Conservation (phyloP, 495 filamentous ascomycete species). For the Neurospora sp. region DNA sequence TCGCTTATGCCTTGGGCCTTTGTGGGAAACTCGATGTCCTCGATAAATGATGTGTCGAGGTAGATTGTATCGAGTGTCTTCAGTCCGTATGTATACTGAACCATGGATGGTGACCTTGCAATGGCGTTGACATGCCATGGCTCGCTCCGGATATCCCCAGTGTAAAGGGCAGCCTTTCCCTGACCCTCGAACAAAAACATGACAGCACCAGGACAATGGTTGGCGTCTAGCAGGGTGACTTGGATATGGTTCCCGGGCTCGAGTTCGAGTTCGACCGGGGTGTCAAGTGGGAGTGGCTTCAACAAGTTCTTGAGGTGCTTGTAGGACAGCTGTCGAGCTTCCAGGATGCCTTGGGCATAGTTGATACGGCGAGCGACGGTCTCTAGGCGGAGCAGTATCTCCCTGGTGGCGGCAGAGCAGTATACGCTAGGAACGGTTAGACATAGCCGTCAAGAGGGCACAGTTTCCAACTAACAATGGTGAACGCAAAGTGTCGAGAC, state of each 20-base stretch:
- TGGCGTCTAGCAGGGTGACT: constrained; percentile 83
- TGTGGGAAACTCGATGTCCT: constrained; percentile 33
- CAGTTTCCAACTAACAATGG: constrained; percentile 45
- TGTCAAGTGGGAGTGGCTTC: constrained; percentile 78
- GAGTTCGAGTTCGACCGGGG: constrained; percentile 69
- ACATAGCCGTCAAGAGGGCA: neutral
- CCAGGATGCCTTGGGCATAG: constrained; percentile 65
- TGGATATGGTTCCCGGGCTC: constrained; percentile 54
- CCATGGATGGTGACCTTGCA: constrained; percentile 56
- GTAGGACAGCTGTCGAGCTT: constrained; percentile 57
- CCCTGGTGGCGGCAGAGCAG: constrained; percentile 75
- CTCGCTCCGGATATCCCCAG: constrained; percentile 80
- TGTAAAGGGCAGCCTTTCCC: constrained; percentile 73
- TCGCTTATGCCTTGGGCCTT: constrained; percentile 69
- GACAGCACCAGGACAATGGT: constrained; percentile 84
- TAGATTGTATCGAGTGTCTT: constrained; percentile 71
- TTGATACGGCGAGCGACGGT: constrained; percentile 71
- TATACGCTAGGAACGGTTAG: constrained; percentile 47
- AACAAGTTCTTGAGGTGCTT: constrained; percentile 64
- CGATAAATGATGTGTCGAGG: constrained; percentile 74
- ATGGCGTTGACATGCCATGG: constrained; percentile 47
- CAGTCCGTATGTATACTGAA: constrained; percentile 61
- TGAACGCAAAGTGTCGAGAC: constrained; percentile 64
- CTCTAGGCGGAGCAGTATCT: constrained; percentile 68
- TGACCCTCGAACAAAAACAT: constrained; percentile 85